Evolutionary conservation across 2,329 filamentous ascomycete genomes (phyloP).

Genomic region (Davidsoniella neocaledoniae): DNA sequence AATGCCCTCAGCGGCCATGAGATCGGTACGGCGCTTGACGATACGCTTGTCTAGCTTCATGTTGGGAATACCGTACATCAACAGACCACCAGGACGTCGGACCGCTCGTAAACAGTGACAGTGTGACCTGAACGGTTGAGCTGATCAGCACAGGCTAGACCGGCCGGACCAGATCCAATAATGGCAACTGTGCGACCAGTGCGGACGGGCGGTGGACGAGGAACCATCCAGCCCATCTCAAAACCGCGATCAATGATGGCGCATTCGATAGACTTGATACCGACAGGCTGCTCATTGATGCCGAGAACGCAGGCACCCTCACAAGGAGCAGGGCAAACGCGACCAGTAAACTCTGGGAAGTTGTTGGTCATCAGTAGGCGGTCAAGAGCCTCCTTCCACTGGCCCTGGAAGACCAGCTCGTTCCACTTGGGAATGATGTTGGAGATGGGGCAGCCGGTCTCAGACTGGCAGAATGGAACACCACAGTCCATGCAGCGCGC

Average conservation of each 20-base stretch:
- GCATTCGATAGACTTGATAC: constrained; percentile 96
- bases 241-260: constrained; percentile 96
- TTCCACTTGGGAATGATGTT: constrained; percentile 99
- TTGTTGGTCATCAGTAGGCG: constrained; percentile 92
- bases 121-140: constrained; percentile 81
- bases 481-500: constrained; percentile 98
- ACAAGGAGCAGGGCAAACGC: constrained; percentile 90
- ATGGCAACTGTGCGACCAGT: constrained; percentile 80
- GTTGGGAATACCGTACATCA: constrained; percentile 98
- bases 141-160: constrained; percentile 81
- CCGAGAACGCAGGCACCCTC: constrained; percentile 92
- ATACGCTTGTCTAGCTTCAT: constrained; percentile 99
- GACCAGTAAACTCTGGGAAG: constrained; percentile 94
- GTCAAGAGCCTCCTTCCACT: constrained; percentile 87
- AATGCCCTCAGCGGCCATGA: constrained; percentile 82
- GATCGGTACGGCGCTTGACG: constrained; percentile 86
- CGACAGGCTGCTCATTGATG: constrained; percentile 92
- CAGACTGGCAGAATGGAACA: constrained; percentile 95
- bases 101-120: constrained; percentile 84
- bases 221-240: constrained; percentile 96
- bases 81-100: constrained; percentile 79
- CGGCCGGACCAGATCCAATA: constrained; percentile 82
- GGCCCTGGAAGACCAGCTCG: constrained; percentile 55
- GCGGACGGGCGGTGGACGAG: constrained; percentile 57
- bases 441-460: constrained; percentile 85